These are phyloP conservation scores for Clarireedia monteithiana DNA, from an alignment of 2,329 filamentous ascomycete species.

Conservation along the genomic window DNA sequence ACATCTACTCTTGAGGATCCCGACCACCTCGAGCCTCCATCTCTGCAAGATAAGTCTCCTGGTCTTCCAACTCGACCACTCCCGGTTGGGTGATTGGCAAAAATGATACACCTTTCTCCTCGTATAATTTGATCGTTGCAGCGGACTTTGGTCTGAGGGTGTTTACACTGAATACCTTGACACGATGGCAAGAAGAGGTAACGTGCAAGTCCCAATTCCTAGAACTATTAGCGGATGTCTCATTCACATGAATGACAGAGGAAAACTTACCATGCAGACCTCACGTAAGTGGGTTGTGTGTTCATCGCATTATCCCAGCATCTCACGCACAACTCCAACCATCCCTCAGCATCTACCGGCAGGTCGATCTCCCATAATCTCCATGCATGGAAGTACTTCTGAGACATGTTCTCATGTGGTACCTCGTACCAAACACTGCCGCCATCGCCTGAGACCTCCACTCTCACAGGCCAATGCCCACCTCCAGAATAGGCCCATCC, in stretches of 20 bases:
- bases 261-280: constrained; percentile 38
- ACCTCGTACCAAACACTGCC: constrained; percentile 60
- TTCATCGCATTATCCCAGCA: constrained; percentile 57
- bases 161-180: constrained; percentile 57
- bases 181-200: constrained; percentile 52
- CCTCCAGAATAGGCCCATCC: constrained; percentile 65
- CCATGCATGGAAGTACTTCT: constrained; percentile 58
- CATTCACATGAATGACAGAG: not conserved
- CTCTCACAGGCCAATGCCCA: constrained; percentile 56
- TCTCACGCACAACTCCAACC: constrained; percentile 50
- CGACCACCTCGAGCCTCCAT: constrained; percentile 7
- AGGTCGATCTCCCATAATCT: constrained; percentile 55
- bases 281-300: constrained; percentile 48
- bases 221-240: not conserved
- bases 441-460: constrained; percentile 58
- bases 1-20: constrained; percentile 3
- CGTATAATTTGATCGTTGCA: constrained; percentile 9
- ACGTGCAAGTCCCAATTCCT: constrained; percentile 59
- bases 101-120: constrained; percentile 11
- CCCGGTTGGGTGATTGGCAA: constrained; percentile 13
- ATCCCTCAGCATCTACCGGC: constrained; percentile 54
- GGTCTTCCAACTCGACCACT: constrained; percentile 2
- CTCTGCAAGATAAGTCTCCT: constrained; percentile 5
- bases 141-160: constrained; percentile 28
- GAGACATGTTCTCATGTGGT: constrained; percentile 49